Evolutionary conservation across 495 filamentous ascomycete species (phyloP), one percentile per base, ranked within the genome.

Genomic region (Aspergillus biplanus): DNA sequence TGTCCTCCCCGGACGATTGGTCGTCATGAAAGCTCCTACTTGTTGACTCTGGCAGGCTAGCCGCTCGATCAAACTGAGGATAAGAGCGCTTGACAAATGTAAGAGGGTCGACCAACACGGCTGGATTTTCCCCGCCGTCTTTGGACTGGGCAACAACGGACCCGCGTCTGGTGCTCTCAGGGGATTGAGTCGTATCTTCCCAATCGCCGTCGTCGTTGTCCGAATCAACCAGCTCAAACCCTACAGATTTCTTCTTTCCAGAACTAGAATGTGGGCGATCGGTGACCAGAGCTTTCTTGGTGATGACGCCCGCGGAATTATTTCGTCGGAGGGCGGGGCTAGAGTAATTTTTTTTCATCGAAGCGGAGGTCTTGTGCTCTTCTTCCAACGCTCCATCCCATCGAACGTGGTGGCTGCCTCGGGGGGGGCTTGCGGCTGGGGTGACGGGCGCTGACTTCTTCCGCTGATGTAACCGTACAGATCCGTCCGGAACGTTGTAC

Each of bases 161-260:
- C 59, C 78, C 78, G 58, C 78, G 76, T 61, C 80, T 64, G 18
- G 78, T 82, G 61, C 78, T 80, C 70, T 81, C 77, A 42, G 80
- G 80, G 21, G 80, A 82, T 66, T 82, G 80, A n/a, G 80, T 80
- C 48, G 78, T 80, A 66, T 82, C 80, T 62, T 82, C 80, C 80
- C 80, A 82, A 53, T 81, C 80, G 55, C 70, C 77, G 61, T 79
- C 77, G 70, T 78, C 78, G 70, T 72, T 73, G 31, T 80, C 75
- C 42, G 78, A 75, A 48, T 81, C 78, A n/a, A 68, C 79, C 39
- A 82, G 52, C 56, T 82, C 76, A 65, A 82, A 82, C 6, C 80
- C 80, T 52, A 80, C 78, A 16, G 78, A 72, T 64, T 82, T 82
- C 72, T 82, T 81, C 69, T 79, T 81, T 12, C 71, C 73, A 6